These are phyloP conservation scores for Beverwykella pulmonaria DNA, from an alignment of 495 filamentous ascomycete genomes.

Conservation along the genomic window DNA sequence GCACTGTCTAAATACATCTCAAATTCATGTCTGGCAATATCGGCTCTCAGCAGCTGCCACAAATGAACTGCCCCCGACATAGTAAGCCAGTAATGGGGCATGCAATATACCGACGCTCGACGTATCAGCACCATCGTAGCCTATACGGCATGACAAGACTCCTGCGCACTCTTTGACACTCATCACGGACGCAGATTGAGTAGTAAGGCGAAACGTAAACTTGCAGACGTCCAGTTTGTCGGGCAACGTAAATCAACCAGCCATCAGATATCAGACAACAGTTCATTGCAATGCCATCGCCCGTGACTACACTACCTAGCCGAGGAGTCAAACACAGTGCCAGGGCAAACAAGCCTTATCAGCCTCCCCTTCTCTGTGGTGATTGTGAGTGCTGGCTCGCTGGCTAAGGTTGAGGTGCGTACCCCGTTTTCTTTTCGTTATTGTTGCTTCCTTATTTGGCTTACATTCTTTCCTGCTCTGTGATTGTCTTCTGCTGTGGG, in stretches of 20 bases:
- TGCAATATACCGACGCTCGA: slow-evolving; percentile 21
- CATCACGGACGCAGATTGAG: not conserved
- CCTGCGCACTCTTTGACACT: slow-evolving; percentile 1
- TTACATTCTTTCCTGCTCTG: not conserved
- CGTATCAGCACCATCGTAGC: not conserved
- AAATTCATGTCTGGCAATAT: slow-evolving; percentile 22
- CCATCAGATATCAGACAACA: not conserved
- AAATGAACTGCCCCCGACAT: slow-evolving; percentile 4
- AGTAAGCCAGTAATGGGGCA: slow-evolving; percentile 19
- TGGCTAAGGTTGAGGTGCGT: slow-evolving; percentile 16
- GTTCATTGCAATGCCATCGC: not conserved
- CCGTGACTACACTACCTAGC: slow-evolving; percentile 1
- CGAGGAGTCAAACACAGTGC: not conserved
- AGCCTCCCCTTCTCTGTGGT: not conserved
- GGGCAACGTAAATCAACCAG: not conserved
- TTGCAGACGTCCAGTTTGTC: not conserved
- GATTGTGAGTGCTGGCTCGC: not conserved
- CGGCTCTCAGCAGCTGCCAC: slow-evolving; percentile 14
- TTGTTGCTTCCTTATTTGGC: slow-evolving; percentile 1
- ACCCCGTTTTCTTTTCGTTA: slow-evolving; percentile 1
- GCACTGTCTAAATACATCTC: slow-evolving; percentile 24
- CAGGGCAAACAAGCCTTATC: not conserved
- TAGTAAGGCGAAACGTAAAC: not conserved
- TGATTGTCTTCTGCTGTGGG: not conserved
- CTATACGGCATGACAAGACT: not conserved